Evolutionary conservation across 352 stramenopile genomes (phyloP), one percentile per base, ranked within the genome.

Genomic region (Phytophthora hybrid): DNA sequence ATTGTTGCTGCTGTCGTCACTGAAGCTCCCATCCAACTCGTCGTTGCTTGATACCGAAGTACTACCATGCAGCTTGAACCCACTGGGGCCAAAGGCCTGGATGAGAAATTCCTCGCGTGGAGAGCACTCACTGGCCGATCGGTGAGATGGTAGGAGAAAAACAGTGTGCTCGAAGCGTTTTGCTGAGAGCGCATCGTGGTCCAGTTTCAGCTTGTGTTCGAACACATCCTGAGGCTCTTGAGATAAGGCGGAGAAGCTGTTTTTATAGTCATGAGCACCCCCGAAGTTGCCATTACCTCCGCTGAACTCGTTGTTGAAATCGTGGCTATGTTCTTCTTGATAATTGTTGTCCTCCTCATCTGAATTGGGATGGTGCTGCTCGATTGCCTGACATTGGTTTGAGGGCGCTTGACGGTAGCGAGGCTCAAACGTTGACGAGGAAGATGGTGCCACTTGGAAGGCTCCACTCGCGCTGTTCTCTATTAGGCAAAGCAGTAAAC

Each of bases 61-160:
- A 32, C 58, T 18, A 10, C 44, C 58, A 51, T 83, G 71, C 16
- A 93, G 59, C 61, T 85, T 88, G 60, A 93, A 85, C 1, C 81
- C 76, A 34, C 74, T 74, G 4, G 86, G 84, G 9, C 87, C 82
- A 59, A 93, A 93, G 6, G 87, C 87, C 4, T 87, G 87, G n/a
- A 93, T 77, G 34, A 93, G 79, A 58, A 83, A 90, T 41, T 91
- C 85, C 70, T 93, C 87, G 0, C 87, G 80, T 14, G 87, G 87
- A 37, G 85, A 91, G 23, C 77, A 88, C n/a, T 91, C 80, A 19
- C 51, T 79, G 18, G 57, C 52, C 3, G 63, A 67, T 51, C 55
- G 68, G 51, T 77, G 69, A 5, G 65, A 67, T 11, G 68, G 74
- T 3, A 71, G 76, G 16, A 79, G 66, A 19, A 78, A 76, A n/a